Percentiles rank a stretch among this genome's conserved stretches.
phyloP scores from a whole-genome alignment of 192 early-diverging fungal genomes.

The Chytriomyces sp. region DNA sequence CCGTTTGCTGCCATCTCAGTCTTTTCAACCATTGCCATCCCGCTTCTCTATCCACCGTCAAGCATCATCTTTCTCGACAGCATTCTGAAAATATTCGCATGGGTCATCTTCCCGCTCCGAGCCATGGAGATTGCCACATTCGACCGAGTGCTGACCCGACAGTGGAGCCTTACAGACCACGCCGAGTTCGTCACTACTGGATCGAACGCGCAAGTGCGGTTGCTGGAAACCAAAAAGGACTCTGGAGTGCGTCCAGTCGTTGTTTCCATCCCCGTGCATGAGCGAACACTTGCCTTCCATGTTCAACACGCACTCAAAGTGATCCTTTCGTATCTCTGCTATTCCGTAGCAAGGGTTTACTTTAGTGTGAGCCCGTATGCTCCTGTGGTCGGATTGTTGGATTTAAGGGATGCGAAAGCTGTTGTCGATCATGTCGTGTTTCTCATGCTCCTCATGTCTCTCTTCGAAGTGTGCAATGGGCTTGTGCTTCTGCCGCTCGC shows the following conservation, averaged over 20 bases:
- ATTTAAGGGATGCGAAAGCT: neutral
- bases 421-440: neutral
- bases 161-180: neutral
- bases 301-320: neutral
- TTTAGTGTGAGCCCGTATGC: no score
- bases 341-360: no score
- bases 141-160: no score
- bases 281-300: neutral
- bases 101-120: no score
- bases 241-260: no score
- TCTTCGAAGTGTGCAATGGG: neutral
- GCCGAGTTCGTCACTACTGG: slow-evolving; percentile 6
- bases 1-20: no score
- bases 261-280: neutral
- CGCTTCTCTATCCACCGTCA: no score
- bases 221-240: neutral
- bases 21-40: no score
- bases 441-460: neutral
- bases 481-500: neutral
- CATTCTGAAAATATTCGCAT: no score
- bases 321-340: neutral
- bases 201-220: neutral
- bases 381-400: neutral
- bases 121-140: no score
- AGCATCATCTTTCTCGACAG: no score